A percentile compares a stretch with the other conserved stretches of the same genome.
Evolutionary conservation across 495 filamentous ascomycete species (phyloP).

Genomic region (Usnea hakonensis): DNA sequence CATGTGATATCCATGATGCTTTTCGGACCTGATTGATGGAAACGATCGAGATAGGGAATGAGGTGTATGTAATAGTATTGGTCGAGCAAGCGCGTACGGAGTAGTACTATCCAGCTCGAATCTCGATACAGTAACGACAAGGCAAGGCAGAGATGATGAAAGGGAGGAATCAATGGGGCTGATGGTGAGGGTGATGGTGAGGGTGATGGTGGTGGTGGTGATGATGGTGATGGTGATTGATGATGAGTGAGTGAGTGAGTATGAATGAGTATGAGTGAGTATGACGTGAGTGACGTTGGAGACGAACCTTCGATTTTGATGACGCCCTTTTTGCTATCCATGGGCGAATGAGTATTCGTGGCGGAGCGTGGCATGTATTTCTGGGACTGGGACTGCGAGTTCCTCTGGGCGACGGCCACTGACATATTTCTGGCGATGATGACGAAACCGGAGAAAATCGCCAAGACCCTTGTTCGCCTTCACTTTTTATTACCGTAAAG

Average conservation of each 20-base stretch:
- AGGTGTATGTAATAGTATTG: constrained; percentile 6
- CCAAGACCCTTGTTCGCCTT: neutral
- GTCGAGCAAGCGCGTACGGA: neutral
- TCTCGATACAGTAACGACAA: too few relatives aligned
- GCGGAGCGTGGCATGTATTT: constrained; percentile 13
- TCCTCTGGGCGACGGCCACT: constrained; percentile 17
- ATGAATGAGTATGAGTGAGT: too few relatives aligned
- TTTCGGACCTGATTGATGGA: constrained; percentile 4
- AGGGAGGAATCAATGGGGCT: constrained; percentile 17
- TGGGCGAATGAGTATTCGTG: constrained; percentile 29
- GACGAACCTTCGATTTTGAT: constrained; percentile 41
- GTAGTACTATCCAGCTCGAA: too few relatives aligned
- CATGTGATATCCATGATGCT: constrained; percentile 13
- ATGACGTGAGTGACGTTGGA: too few relatives aligned
- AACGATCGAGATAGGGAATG: constrained; percentile 13
- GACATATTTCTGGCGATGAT: constrained; percentile 20
- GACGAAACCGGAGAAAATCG: constrained; percentile 15
- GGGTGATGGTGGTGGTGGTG: too few relatives aligned
- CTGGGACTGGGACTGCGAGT: too few relatives aligned
- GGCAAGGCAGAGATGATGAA: constrained; percentile 24
- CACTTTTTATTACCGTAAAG: too few relatives aligned
- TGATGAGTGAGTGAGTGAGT: too few relatives aligned
- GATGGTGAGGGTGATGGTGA: too few relatives aligned
- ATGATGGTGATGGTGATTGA: constrained; percentile 22
- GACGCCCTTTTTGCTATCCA: constrained; percentile 46